Percentiles rank a stretch among this genome's conserved stretches.
These are phyloP conservation scores for Naganishia albida DNA, from an alignment of 1,284 basidiomycete genomes.

Conservation along the genomic window DNA sequence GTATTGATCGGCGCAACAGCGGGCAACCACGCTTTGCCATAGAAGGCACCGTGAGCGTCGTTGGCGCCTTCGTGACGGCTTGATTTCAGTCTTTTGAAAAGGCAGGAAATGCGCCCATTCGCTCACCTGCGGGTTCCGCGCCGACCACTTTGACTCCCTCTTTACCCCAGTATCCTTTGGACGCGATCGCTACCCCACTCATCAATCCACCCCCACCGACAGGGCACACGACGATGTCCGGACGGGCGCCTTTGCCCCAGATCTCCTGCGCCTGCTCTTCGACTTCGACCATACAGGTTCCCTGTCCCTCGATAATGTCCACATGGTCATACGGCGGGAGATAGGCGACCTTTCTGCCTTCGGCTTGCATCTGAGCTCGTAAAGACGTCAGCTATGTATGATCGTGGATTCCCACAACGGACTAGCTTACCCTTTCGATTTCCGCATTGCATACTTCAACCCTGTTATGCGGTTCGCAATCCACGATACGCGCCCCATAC, in stretches of 20 bases:
- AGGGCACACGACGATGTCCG: constrained; percentile 36
- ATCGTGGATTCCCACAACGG: too few relatives aligned
- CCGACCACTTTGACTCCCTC: constrained; percentile 37
- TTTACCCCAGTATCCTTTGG: constrained; percentile 35
- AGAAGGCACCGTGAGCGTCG: constrained; percentile 25
- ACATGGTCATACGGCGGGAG: constrained; percentile 43
- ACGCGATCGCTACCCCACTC: constrained; percentile 35
- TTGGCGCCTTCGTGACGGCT: constrained; percentile 21
- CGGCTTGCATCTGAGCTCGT: constrained; percentile 2
- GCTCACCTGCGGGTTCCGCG: constrained; percentile 35
- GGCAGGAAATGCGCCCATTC: background rate
- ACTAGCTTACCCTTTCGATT: constrained; percentile 36
- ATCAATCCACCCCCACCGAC: constrained; percentile 40
- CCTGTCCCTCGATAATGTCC: constrained; percentile 42
- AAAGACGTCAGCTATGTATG: background rate
- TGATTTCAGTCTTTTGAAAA: background rate
- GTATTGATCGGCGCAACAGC: constrained; percentile 27
- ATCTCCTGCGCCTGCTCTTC: constrained; percentile 31
- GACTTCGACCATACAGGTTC: constrained; percentile 39
- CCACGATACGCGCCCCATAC: constrained; percentile 37
- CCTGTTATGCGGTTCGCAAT: constrained; percentile 37
- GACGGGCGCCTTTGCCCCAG: constrained; percentile 26
- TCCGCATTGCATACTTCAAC: constrained; percentile 38
- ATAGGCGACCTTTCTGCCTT: constrained; percentile 36
- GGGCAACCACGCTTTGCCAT: constrained; percentile 27